phyloP scores from a whole-genome alignment of 202 grass and related monocot genomes.

The Setaria italica region DNA sequence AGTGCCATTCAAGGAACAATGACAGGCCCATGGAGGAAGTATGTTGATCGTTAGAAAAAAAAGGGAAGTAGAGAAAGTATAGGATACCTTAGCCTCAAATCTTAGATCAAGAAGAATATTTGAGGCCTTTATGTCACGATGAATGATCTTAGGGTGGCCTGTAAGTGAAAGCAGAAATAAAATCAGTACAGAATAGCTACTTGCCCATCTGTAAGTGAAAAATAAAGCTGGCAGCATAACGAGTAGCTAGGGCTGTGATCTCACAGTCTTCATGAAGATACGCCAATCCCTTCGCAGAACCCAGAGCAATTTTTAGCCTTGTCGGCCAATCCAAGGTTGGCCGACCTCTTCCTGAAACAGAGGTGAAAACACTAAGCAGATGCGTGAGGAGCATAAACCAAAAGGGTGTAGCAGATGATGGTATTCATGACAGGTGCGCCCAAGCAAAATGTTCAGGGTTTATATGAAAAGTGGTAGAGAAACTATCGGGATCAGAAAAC shows the following conservation, averaged over 20 bases:
- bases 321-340: constrained; percentile 79
- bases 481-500: constrained; percentile 17
- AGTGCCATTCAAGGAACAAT: constrained; percentile 11
- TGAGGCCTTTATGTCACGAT: constrained; percentile 91
- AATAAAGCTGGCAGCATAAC: constrained; percentile 30
- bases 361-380: constrained; percentile 30
- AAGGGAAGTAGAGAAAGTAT: constrained; percentile 4
- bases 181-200: constrained; percentile 25
- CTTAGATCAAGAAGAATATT: constrained; percentile 93
- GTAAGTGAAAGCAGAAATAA: constrained; percentile 13
- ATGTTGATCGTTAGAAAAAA: constrained; percentile 6
- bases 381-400: constrained; percentile 40
- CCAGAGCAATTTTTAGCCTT: constrained; percentile 82
- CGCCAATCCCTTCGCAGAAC: constrained; percentile 92
- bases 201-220: background rate
- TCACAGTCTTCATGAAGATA: constrained; percentile 99
- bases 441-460: constrained; percentile 19
- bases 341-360: constrained; percentile 58
- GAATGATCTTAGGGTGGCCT: constrained; percentile 97
- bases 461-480: constrained; percentile 26
- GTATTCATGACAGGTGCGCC: constrained; percentile 30
- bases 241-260: constrained; percentile 37
- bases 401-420: constrained; percentile 32
- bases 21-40: background rate
- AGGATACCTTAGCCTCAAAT: constrained; percentile 88